Evolutionary conservation across 1,284 basidiomycete species (phyloP), one percentile per base, ranked within the genome.

Genomic region (Trametes pubescens): DNA sequence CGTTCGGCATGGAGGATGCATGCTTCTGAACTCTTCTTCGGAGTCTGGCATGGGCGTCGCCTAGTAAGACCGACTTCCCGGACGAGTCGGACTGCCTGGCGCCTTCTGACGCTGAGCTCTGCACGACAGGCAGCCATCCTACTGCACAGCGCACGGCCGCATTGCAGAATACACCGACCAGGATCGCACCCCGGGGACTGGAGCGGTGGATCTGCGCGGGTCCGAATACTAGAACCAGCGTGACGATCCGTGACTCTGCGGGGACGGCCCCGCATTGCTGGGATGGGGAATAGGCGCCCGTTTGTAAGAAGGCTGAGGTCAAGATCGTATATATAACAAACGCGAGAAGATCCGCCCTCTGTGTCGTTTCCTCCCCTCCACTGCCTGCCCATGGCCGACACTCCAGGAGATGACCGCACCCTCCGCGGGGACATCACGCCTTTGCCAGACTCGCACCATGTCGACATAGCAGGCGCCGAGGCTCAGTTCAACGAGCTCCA

Each of bases 401-500:
- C 74, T 34, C 73, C 74, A 38, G 74, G 66, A 58, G 74, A 75
- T 65, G 74, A 73, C 51, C 70, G 69, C 53, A 75, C 75, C 51
- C 73, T 76, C 56, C 65, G 67, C 26, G 72, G 69, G 11, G 68
- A 70, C 51, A 56, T 57, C 18, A 69, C 65, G 35, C 68, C 66
- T 1, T 14, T 63, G 14, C 54, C 66, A 0, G 65, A 82, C 80
- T 78, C 81, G 10, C 69, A 74, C 59, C 75, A 76, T 40, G 74
- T 88, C 51, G 77, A 88, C 73, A 68, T 87, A 51, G 69, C 72
- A 2, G 69, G 75, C 46, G 87, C 86, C 11, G 83, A 86, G 71
- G 74, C 79, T 37, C 79, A 82, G 38, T 90, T 90, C 74, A 80
- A 86, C 67, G 76, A 80, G 29, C 82, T 89, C 46, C 80, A 81